Percentiles rank a stretch among this genome's conserved stretches.
Evolutionary conservation across 345 rosid species (phyloP).

Genomic region (Orychophragmus violaceus): DNA sequence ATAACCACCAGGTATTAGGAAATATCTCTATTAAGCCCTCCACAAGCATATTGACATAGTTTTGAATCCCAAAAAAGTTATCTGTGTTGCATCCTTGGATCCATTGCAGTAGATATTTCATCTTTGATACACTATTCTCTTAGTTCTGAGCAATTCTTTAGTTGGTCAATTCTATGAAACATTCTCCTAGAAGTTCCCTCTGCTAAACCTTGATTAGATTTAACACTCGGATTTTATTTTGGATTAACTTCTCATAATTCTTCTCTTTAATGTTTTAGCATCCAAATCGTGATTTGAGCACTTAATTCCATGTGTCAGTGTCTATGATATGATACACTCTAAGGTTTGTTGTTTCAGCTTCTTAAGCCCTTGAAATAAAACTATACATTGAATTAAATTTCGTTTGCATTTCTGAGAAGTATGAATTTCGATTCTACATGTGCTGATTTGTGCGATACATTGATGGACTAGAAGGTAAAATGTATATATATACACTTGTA

Average conservation of each 20-base stretch:
- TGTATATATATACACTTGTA: background rate
- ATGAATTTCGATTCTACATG: constrained; percentile 38
- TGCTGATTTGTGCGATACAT: constrained; percentile 94
- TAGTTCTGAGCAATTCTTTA: background rate
- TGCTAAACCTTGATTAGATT: background rate
- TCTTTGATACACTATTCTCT: background rate
- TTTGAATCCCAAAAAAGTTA: background rate
- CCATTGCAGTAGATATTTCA: background rate
- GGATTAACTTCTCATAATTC: background rate
- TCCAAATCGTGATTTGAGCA: background rate
- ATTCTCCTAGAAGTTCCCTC: background rate
- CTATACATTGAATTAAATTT: too few relatives aligned
- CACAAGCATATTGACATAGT: background rate
- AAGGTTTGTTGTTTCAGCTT: background rate
- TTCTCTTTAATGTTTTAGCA: background rate
- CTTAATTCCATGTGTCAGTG: background rate
- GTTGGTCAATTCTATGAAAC: background rate
- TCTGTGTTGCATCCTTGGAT: constrained; percentile 1
- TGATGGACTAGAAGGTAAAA: constrained; percentile 95
- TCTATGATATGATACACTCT: background rate
- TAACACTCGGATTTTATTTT: background rate
- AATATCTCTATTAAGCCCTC: too few relatives aligned
- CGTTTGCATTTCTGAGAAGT: constrained; percentile 4
- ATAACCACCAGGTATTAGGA: too few relatives aligned
- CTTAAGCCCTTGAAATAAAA: background rate